Conservation (phyloP, 2,329 filamentous ascomycete species). For the Pyrenochaeta sp. region DNA sequence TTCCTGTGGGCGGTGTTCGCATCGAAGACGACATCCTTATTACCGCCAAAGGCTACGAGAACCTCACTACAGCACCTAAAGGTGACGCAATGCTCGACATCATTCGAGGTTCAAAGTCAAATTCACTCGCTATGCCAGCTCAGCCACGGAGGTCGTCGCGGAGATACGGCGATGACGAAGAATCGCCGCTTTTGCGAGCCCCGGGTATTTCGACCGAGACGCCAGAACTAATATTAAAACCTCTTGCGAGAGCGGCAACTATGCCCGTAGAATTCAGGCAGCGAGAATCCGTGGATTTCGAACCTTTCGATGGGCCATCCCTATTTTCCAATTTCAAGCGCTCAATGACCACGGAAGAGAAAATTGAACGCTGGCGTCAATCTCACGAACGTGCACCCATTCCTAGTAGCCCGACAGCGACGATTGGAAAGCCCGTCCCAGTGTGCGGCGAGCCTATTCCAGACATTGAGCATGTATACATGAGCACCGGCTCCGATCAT, state of each 20-base stretch:
- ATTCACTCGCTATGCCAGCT: slow-evolving; percentile 1
- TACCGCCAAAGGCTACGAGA: slow-evolving; percentile 73
- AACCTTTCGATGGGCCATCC: slow-evolving; percentile 28
- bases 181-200: slow-evolving; percentile 29
- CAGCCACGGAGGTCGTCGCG: neutral
- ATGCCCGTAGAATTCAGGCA: slow-evolving; percentile 20
- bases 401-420: neutral
- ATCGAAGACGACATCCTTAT: slow-evolving; percentile 78
- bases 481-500: slow-evolving; percentile 9
- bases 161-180: neutral
- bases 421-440: slow-evolving; percentile 3
- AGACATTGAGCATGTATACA: slow-evolving; percentile 25
- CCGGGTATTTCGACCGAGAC: slow-evolving; percentile 34
- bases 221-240: slow-evolving; percentile 18
- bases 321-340: slow-evolving; percentile 31
- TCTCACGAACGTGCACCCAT: slow-evolving; percentile 1
- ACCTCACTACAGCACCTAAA: slow-evolving; percentile 76
- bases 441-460: slow-evolving; percentile 28
- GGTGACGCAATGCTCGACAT: slow-evolving; percentile 70
- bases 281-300: slow-evolving; percentile 24
- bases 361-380: slow-evolving; percentile 27
- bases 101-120: slow-evolving; percentile 46
- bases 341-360: slow-evolving; percentile 36
- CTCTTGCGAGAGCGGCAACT: slow-evolving; percentile 32
- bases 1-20: slow-evolving; percentile 80